phyloP scores from a whole-genome alignment of 2,329 filamentous ascomycete genomes.

The Thielaviopsis ethacetica region DNA sequence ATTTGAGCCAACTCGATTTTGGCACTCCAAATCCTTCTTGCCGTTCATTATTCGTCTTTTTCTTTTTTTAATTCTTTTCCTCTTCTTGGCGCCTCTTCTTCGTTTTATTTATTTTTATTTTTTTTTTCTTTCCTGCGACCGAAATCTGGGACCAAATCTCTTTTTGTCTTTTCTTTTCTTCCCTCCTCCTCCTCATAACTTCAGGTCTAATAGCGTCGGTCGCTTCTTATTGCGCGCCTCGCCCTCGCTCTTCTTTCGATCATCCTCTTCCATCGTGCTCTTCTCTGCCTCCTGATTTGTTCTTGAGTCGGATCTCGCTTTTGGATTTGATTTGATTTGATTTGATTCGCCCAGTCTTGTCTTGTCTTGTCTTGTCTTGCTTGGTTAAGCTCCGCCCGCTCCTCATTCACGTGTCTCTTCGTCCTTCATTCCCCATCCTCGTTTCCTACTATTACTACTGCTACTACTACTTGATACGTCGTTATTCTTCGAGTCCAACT shows the following conservation, averaged over 20 bases:
- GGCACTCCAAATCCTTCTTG: background rate
- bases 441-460: too few species aligned
- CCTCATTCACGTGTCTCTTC: too few species aligned
- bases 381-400: too few species aligned
- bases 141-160: background rate
- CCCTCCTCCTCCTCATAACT: too few species aligned
- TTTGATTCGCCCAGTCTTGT: background rate
- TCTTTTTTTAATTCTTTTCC: background rate
- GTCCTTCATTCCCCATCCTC: too few species aligned
- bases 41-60: background rate
- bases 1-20: background rate
- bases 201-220: background rate
- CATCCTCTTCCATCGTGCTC: background rate
- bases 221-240: background rate
- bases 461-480: too few species aligned
- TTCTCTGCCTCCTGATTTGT: background rate
- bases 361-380: too few species aligned
- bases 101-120: background rate
- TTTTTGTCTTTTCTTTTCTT: background rate
- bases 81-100: background rate
- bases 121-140: background rate
- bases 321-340: background rate
- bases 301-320: too few species aligned
- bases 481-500: too few species aligned
- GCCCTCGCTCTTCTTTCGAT: background rate